Conservation (phyloP, 1,284 basidiomycete genomes). For the Entoloma clypeatum region DNA sequence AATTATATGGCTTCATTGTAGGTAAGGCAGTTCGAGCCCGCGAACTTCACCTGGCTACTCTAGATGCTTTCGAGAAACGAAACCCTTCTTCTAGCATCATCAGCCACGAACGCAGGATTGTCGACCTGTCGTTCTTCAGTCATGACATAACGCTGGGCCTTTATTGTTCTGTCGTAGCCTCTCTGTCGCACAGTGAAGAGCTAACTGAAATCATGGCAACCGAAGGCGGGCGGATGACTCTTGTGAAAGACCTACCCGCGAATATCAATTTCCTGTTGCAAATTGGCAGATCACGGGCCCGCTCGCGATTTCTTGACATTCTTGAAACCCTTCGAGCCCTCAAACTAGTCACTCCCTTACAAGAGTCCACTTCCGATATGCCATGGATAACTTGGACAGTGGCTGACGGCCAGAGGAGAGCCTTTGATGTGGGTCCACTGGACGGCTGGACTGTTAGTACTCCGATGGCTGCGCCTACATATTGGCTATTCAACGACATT, state of each 20-base stretch:
- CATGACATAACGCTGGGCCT: constrained; percentile 55
- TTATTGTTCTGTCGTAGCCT: constrained; percentile 60
- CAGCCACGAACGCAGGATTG: constrained; percentile 49
- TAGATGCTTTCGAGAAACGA: constrained; percentile 44
- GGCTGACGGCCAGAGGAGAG: constrained; percentile 37
- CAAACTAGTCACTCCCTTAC: constrained; percentile 52
- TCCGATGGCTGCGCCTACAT: constrained; percentile 45
- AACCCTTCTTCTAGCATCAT: constrained; percentile 42
- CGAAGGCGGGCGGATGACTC: constrained; percentile 42
- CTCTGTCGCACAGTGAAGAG: constrained; percentile 47
- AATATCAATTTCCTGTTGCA: constrained; percentile 48
- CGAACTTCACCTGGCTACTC: constrained; percentile 54
- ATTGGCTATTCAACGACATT: constrained; percentile 56
- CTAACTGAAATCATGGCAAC: constrained; percentile 45
- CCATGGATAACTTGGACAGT: constrained; percentile 43
- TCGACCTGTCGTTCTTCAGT: constrained; percentile 54
- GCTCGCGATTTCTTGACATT: constrained; percentile 55
- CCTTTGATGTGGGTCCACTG: constrained; percentile 43
- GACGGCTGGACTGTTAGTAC: constrained; percentile 43
- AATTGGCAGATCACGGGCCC: constrained; percentile 52
- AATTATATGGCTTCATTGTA: constrained; percentile 65
- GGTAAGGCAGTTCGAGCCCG: constrained; percentile 61
- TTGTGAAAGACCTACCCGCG: constrained; percentile 48
- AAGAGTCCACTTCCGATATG: constrained; percentile 35
- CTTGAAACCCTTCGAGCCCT: constrained; percentile 54